These are phyloP conservation scores for Turnera subulata DNA, from an alignment of 345 rosid genomes.

Conservation along the genomic window DNA sequence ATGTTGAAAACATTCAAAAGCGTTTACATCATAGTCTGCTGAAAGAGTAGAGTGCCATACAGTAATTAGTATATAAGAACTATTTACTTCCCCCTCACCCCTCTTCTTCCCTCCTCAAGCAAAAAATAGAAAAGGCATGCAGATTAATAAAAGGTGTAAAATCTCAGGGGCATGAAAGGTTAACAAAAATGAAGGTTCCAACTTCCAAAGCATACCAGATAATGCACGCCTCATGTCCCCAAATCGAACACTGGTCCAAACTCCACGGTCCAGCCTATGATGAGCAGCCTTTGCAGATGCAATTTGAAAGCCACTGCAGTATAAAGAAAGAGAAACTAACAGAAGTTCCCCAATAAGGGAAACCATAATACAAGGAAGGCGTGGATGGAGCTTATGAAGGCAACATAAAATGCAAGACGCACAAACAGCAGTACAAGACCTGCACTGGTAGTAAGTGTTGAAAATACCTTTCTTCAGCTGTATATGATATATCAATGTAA, in stretches of 20 bases:
- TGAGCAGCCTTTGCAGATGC: conserved; percentile 59
- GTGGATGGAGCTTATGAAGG: neutral
- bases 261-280: conserved; percentile 52
- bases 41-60: too few species aligned
- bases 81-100: too few species aligned
- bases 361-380: too few species aligned
- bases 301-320: conserved; percentile 45
- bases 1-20: too few species aligned
- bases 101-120: too few species aligned
- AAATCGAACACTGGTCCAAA: conserved; percentile 45
- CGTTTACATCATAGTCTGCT: too few species aligned
- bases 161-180: too few species aligned
- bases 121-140: too few species aligned
- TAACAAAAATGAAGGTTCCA: too few species aligned
- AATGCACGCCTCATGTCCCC: conserved; percentile 65
- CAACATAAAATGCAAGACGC: neutral
- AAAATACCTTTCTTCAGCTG: conserved; percentile 40
- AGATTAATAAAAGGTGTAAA: too few species aligned
- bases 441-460: neutral
- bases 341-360: neutral
- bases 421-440: conserved; percentile 4
- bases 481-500: conserved; percentile 30
- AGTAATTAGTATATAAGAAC: too few species aligned
- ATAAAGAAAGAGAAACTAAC: conserved; percentile 1
- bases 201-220: conserved; percentile 18